These are phyloP conservation scores for Backusella sp. DNA, from an alignment of 192 early-diverging fungal genomes.

Conservation along the genomic window DNA sequence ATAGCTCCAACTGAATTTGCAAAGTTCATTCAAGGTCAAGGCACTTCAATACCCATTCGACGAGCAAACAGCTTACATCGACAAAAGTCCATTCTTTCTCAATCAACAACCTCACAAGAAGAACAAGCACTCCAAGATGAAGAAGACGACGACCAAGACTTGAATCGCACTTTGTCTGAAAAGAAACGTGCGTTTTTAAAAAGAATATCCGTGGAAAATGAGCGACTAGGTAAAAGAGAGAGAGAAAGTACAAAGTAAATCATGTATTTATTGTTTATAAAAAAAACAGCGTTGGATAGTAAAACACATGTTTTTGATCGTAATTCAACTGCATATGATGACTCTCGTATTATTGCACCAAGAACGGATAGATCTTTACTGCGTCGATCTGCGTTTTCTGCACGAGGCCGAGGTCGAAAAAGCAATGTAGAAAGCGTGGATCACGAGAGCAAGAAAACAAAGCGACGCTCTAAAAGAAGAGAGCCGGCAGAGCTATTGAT, in stretches of 20 bases:
- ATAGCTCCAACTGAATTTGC: conserved; percentile 21
- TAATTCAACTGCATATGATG: neutral
- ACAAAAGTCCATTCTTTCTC: conserved; percentile 4
- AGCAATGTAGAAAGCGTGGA: neutral
- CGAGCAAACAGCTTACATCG: neutral
- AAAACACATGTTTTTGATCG: neutral
- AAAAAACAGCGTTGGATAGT: neutral
- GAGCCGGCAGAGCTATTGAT: neutral
- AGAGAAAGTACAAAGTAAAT: neutral
- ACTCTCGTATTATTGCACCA: conserved; percentile 14
- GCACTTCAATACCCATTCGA: neutral
- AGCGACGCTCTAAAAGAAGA: neutral
- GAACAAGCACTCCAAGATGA: neutral
- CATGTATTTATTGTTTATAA: neutral
- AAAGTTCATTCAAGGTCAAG: conserved; percentile 11
- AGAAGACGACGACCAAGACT: neutral
- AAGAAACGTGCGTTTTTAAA: conserved; percentile 3
- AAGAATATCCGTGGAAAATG: conserved; percentile 5
- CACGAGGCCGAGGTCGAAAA: conserved; percentile 11
- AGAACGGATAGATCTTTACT: conserved; percentile 1
- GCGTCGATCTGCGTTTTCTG: conserved; percentile 19
- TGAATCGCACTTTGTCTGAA: neutral
- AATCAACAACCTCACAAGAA: conserved; percentile 9
- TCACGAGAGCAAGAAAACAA: neutral
- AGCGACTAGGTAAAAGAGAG: neutral